Percentiles rank a stretch among this genome's conserved stretches.
Conservation (phyloP, 208 protist species). For the Trypanosoma brucei region DNA sequence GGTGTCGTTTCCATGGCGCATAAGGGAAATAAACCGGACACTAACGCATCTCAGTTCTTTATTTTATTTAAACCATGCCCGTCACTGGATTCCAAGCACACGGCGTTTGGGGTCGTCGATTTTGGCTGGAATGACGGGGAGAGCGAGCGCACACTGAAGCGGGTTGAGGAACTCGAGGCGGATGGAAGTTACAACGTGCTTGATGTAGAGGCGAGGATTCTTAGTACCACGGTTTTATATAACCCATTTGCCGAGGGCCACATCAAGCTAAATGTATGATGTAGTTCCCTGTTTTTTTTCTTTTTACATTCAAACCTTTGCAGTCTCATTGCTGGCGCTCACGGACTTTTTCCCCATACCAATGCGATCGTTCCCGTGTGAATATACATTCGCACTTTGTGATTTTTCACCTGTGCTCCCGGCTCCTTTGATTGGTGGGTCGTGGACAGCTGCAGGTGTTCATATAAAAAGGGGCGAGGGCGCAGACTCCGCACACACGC, state of each 20-base stretch:
- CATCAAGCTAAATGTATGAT: constrained; percentile 24
- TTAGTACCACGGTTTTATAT: constrained; percentile 54
- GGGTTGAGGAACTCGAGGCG: constrained; percentile 42
- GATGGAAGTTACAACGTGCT: constrained; percentile 61
- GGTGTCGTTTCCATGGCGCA: constrained; percentile 95
- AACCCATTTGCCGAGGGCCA: constrained; percentile 81
- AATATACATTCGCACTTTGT: background rate
- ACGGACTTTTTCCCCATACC: background rate
- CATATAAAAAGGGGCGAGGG: no score
- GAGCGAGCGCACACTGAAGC: constrained; percentile 46
- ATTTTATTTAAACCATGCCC: constrained; percentile 59
- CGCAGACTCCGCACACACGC: no score
- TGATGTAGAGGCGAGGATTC: constrained; percentile 40
- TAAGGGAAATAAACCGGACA: constrained; percentile 75
- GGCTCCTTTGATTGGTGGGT: background rate
- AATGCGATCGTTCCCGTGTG: no score
- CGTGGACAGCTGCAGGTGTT: background rate
- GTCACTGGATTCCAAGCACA: constrained; percentile 88
- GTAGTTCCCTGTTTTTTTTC: background rate
- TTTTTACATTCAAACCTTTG: constrained; percentile 1
- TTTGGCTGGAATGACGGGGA: constrained; percentile 31
- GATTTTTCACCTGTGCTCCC: background rate
- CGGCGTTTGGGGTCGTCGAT: constrained; percentile 92
- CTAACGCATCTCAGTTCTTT: constrained; percentile 91
- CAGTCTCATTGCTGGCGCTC: background rate